phyloP scores from a whole-genome alignment of 768 basidiomycete species.

The Mycena chlorophos region DNA sequence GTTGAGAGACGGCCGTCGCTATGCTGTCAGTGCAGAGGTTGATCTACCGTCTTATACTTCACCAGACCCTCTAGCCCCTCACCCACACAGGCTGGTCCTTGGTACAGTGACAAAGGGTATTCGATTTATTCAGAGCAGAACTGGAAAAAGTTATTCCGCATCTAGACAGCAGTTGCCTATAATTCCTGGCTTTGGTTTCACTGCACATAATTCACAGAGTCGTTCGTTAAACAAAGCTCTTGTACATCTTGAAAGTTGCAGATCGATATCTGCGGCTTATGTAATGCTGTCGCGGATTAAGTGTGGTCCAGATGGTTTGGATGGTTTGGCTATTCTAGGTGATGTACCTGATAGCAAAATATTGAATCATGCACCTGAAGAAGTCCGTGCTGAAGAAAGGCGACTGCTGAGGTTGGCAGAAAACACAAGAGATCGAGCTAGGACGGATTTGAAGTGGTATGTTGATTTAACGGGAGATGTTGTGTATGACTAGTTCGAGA shows the following conservation, averaged over 20 bases:
- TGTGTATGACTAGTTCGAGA: background rate
- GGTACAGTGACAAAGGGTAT: background rate
- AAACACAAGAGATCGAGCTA: background rate
- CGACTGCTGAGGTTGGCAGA: background rate
- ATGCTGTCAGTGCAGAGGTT: conserved; percentile 15
- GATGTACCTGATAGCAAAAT: background rate
- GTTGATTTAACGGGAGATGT: background rate
- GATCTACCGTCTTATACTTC: conserved; percentile 14
- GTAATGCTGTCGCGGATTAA: conserved; percentile 20
- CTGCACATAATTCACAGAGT: conserved; percentile 17
- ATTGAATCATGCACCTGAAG: background rate
- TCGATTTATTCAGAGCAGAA: background rate
- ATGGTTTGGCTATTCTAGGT: background rate
- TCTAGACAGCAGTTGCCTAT: conserved; percentile 14
- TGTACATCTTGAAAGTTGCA: conserved; percentile 17
- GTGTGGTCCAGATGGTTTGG: conserved; percentile 5
- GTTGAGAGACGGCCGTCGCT: conserved; percentile 6
- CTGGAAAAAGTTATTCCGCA: background rate
- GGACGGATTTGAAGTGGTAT: background rate
- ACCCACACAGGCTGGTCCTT: conserved; percentile 8
- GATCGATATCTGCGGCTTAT: conserved; percentile 13
- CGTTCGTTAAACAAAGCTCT: conserved; percentile 13
- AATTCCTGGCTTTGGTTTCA: conserved; percentile 18
- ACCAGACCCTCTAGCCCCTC: background rate
- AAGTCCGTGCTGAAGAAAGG: background rate